Evolutionary conservation across 805 yeast species (phyloP).

Genomic region (Saturnispora silvae): DNA sequence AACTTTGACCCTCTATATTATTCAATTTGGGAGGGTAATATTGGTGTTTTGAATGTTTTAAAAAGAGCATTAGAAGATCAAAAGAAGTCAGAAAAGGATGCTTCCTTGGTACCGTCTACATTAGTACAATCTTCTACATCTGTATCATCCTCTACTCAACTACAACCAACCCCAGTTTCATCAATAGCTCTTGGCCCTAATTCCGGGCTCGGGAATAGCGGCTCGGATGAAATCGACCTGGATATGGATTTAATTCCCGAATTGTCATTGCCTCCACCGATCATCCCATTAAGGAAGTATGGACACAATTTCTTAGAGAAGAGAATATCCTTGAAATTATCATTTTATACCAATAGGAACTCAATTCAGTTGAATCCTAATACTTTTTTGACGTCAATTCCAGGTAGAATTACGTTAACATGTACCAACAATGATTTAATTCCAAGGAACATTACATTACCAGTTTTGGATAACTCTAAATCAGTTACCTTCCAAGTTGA

Average conservation of each 20-base stretch:
- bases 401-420: conserved; percentile 77
- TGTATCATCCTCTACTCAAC: neutral
- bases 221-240: neutral
- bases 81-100: neutral
- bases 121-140: no score
- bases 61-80: conserved; percentile 24
- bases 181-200: no score
- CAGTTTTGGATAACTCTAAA: conserved; percentile 58
- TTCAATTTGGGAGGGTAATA: conserved; percentile 91
- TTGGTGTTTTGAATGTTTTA: conserved; percentile 64
- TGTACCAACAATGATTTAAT: conserved; percentile 70
- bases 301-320: conserved; percentile 94
- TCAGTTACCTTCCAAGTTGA: conserved; percentile 75
- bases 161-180: conserved; percentile 1
- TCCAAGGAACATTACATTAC: conserved; percentile 77
- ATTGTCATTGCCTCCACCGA: conserved; percentile 89
- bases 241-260: conserved; percentile 70
- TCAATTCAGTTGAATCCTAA: conserved; percentile 36
- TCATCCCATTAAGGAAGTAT: conserved; percentile 83
- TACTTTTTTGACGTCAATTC: conserved; percentile 38
- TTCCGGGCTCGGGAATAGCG: neutral
- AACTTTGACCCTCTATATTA: conserved; percentile 74
- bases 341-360: conserved; percentile 42
- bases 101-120: no score
- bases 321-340: conserved; percentile 72